These are phyloP conservation scores for Aegilops longissima DNA, from an alignment of 176 grass and related monocot genomes.

Conservation along the genomic window DNA sequence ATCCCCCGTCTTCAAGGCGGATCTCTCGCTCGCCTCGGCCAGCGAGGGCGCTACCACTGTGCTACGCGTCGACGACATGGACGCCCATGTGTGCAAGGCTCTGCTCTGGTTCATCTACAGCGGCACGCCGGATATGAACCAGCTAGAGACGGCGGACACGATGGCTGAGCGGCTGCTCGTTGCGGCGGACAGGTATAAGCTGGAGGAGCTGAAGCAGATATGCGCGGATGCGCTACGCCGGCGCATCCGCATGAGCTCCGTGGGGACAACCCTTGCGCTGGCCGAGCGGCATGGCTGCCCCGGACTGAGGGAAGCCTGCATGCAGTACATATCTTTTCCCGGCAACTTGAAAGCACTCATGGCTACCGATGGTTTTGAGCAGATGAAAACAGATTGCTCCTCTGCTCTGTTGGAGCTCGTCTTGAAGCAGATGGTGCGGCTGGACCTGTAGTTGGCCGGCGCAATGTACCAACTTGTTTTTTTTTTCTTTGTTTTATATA, in stretches of 20 bases:
- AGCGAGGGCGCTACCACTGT: not conserved
- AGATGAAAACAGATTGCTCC: not conserved
- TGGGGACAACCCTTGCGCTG: not conserved
- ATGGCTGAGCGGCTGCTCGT: not conserved
- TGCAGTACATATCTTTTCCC: not conserved
- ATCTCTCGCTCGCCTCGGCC: not conserved
- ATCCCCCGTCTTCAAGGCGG: not conserved
- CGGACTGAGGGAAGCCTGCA: not conserved
- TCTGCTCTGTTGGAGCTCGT: not conserved
- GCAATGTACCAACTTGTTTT: no score
- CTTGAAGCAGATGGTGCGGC: no score
- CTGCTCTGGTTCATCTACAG: not conserved
- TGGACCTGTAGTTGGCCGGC: no score
- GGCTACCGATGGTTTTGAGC: not conserved
- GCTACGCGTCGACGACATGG: not conserved
- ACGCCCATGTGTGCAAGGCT: not conserved
- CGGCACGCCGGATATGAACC: not conserved
- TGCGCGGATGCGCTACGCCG: not conserved
- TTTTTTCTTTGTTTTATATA: no score
- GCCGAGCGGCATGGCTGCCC: not conserved
- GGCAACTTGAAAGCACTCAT: not conserved
- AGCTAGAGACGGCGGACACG: not conserved
- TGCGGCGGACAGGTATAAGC: not conserved
- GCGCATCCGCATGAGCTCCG: not conserved
- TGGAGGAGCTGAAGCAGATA: not conserved